Percentiles rank a stretch among this genome's conserved stretches.
phyloP scores from a whole-genome alignment of 176 grass and related monocot species.

The Rhynchospora breviuscula region DNA sequence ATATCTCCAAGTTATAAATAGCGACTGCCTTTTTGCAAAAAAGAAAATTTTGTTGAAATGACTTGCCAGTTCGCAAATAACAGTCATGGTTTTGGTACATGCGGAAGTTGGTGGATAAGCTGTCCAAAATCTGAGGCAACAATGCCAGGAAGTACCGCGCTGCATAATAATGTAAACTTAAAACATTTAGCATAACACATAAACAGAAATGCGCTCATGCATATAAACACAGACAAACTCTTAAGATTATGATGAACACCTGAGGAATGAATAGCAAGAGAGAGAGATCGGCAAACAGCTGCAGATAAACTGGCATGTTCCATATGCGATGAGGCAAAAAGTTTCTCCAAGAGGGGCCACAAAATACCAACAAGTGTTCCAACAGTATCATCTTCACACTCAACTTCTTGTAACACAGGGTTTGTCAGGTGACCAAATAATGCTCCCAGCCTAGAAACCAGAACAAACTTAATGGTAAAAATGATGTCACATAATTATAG shows the following conservation, averaged over 20 bases:
- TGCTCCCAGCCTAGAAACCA: conserved; percentile 66
- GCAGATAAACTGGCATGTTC: conserved; percentile 68
- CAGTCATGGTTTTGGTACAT: conserved; percentile 87
- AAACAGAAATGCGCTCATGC: background rate
- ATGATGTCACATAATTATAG: conserved; percentile 9
- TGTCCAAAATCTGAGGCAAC: conserved; percentile 76
- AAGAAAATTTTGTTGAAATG: background rate
- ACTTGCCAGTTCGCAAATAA: conserved; percentile 84
- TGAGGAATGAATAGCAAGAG: conserved; percentile 72
- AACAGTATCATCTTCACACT: conserved; percentile 69
- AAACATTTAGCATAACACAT: background rate
- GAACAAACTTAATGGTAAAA: conserved; percentile 11
- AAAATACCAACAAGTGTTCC: conserved; percentile 62
- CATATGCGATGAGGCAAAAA: conserved; percentile 79
- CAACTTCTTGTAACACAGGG: conserved; percentile 28
- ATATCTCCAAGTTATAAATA: background rate
- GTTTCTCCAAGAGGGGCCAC: conserved; percentile 87
- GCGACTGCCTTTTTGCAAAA: background rate
- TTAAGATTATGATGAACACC: conserved; percentile 32
- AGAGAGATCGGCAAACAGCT: conserved; percentile 80
- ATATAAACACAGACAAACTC: background rate
- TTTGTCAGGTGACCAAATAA: conserved; percentile 63
- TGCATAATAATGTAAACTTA: conserved; percentile 20
- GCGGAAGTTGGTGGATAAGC: conserved; percentile 80
- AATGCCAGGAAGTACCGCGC: conserved; percentile 33